Evolutionary conservation across 495 filamentous ascomycete species (phyloP), one percentile per base, ranked within the genome.

Genomic region (Penicillium goetzii): DNA sequence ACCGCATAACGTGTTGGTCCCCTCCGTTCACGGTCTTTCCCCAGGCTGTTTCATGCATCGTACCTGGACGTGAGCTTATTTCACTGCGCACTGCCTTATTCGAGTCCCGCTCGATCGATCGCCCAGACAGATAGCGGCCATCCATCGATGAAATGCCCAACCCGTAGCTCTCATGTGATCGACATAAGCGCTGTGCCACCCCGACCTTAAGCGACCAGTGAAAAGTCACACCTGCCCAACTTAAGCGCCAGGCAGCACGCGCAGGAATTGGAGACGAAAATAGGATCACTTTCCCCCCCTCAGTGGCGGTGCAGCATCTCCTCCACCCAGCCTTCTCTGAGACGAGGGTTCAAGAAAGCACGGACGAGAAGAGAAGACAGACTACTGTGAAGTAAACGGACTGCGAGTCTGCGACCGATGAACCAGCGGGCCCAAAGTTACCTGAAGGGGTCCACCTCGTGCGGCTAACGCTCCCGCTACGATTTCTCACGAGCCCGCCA

Each of bases 231-330:
- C 28, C 65, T 40, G 62, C 63, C 41, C 66, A 64, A 61, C 59
- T 58, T 76, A 80, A 76, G 76, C 77, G 77, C 76, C 72, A 72
- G 72, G 74, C 74, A 71, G 69, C 50, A 56, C 60, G 50, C 60
- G 49, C 56, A 62, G 49, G n/a, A 45, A 61, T 66, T 65, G 60
- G 60, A 49, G 59, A 67, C 59, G 33, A 63, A 67, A 72, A 69
- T 69, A 72, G 60, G 53, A 65, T 32, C 59, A 65, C 36, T 33
- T 12, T 65, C 47, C 63, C 25, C 63, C 25, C 62, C 67, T 63
- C 64, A 50, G 58, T 60, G 61, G 63, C 60, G 58, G 58, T 59
- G 49, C 58, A 60, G 19, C 26, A 38, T 33, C n/a, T 30, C 30
- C 34, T 23, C 21, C 38, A 32, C 25, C 17, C 14, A 45, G 30